Percentiles rank a stretch among this genome's conserved stretches.
These are phyloP conservation scores for Amborella trichopoda DNA, from an alignment of 164 flowering plant genomes.

Conservation along the genomic window DNA sequence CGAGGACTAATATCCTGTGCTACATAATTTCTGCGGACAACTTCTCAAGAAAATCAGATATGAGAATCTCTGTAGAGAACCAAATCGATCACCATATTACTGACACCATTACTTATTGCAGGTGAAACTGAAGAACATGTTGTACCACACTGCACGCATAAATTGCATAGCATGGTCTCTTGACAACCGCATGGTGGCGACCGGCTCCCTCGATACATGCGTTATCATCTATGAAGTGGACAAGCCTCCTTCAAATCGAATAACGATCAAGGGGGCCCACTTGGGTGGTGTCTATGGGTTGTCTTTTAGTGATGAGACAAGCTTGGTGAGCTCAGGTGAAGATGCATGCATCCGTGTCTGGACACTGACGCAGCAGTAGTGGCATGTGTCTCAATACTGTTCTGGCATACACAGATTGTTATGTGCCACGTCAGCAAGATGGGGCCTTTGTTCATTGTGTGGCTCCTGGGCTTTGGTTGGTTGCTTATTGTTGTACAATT, in stretches of 20 bases:
- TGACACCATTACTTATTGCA: constrained; percentile 18
- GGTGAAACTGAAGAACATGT: constrained; percentile 92
- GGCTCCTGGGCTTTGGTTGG: no score
- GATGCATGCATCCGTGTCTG: constrained; percentile 92
- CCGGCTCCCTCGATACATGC: constrained; percentile 89
- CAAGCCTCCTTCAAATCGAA: constrained; percentile 78
- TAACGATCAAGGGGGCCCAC: constrained; percentile 86
- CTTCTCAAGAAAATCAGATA: no score
- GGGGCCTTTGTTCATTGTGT: no score
- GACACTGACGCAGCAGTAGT: constrained; percentile 39
- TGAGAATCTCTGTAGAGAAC: no score
- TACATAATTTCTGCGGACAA: no score
- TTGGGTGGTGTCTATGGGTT: constrained; percentile 93
- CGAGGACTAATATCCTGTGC: no score
- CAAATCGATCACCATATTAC: no score
- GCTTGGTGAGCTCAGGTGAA: constrained; percentile 78
- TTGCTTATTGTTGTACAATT: no score
- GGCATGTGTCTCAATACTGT: no score
- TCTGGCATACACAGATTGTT: no score
- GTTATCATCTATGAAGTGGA: constrained; percentile 68
- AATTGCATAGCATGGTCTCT: constrained; percentile 97
- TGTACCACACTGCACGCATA: constrained; percentile 88
- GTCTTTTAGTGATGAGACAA: constrained; percentile 55
- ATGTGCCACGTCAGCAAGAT: no score
- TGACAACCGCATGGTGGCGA: constrained; percentile 68